Evolutionary conservation across 2,329 filamentous ascomycete genomes (phyloP).

Genomic region (Fusarium sublunatum): DNA sequence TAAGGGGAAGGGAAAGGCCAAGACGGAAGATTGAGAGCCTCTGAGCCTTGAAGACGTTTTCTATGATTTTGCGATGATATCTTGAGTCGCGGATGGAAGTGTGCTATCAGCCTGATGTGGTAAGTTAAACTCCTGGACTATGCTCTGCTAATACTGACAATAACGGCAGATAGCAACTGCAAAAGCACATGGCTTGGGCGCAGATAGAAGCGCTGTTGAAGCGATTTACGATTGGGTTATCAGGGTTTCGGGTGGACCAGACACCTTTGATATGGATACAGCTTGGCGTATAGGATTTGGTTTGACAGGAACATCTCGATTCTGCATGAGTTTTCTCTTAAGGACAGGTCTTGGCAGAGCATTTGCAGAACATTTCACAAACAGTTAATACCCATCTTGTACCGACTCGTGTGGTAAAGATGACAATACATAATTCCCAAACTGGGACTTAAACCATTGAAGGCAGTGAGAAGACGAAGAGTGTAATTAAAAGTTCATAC

Average conservation of each 20-base stretch:
- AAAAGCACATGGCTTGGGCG: conserved; percentile 1
- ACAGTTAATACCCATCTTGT: neutral
- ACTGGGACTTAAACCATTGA: neutral
- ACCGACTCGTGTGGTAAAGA: neutral
- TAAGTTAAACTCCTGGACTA: neutral
- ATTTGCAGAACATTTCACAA: neutral
- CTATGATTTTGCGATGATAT: conserved; percentile 2
- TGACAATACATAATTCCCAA: neutral
- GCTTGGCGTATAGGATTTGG: conserved; percentile 37
- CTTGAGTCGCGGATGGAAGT: neutral
- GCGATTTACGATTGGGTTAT: conserved; percentile 9
- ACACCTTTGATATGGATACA: conserved; percentile 29
- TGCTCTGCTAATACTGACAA: neutral
- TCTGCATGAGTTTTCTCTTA: neutral
- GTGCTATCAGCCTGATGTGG: conserved; percentile 1
- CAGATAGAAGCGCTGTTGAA: neutral
- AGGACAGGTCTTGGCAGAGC: neutral
- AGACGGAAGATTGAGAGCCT: conserved; percentile 17
- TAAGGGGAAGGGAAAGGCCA: conserved; percentile 26
- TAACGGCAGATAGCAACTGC: conserved; percentile 2
- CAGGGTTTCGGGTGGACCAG: conserved; percentile 39
- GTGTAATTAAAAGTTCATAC: conserved; percentile 48
- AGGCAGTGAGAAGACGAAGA: conserved; percentile 23
- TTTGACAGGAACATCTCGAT: conserved; percentile 11
- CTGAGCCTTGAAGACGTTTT: neutral